Base-by-base conservation (phyloP, 2,329 filamentous ascomycete genomes). In the Hypoxylon sp. region DNA sequence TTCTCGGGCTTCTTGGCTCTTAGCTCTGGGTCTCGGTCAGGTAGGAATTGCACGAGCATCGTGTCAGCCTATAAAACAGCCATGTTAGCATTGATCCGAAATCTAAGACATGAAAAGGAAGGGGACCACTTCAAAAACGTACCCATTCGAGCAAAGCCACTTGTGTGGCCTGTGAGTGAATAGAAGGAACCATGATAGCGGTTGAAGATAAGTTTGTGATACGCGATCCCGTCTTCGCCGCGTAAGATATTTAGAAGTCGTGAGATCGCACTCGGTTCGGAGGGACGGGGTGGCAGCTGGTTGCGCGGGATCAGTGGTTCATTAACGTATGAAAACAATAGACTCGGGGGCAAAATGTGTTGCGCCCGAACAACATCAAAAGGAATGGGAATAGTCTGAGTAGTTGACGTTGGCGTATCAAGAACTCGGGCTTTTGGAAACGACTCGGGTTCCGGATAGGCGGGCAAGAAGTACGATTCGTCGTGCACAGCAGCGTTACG, bases 1-100 rank as follows among this genome's bases (percentile, higher is more conserved):
- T 85, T 81, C 53, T 83, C 80, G 52, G 85, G 78, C n/a, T 81
- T 83, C 68, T 81, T 81, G 73, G 82, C 81, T 65, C 80, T 77
- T 36, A 79, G 74, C 38, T 82, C 78, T 52, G 84, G 76, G 28
- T 81, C 67, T n/a, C 68, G 70, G 32, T 64, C 66, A 50, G 70
- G 67, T 5, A 68, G 64, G 30, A 73, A 65, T 26, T 68, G 68
- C 20, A 48, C 33, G 44, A 75, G 67, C 72, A 76, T 76, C 24
- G 69, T 68, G 65, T 75, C 69, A 45, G 75, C 70, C 74, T 76
- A 45, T 44, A 33, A 46, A 24, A 49, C 7, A 38, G n/a, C 36
- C 11, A 46, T 22, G 42, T 51, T 62, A 61, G 65, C 62, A 9
- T 38, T 24, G 16, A 18, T 44, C 26, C 18, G 9, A 7, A 57